These are phyloP conservation scores for Graphilbum fragrans DNA, from an alignment of 2,329 filamentous ascomycete genomes.

Conservation along the genomic window DNA sequence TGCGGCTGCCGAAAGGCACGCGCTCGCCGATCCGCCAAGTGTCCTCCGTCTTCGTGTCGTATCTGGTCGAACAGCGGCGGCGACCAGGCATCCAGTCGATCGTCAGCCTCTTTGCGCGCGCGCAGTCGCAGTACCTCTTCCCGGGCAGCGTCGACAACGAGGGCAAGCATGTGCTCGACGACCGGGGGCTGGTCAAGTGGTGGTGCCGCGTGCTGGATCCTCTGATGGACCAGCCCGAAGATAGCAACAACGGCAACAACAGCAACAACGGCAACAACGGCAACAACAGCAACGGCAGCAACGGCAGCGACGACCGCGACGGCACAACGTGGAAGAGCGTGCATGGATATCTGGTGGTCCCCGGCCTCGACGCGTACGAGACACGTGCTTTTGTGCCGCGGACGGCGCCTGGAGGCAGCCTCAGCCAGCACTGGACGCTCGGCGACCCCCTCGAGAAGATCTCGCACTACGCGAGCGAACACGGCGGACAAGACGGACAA, in stretches of 20 bases:
- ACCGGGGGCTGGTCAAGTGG: slow-evolving; percentile 84
- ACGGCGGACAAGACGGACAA: too few relatives aligned
- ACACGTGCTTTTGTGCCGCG: slow-evolving; percentile 67
- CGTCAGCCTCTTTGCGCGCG: slow-evolving; percentile 81
- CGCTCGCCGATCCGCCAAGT: slow-evolving; percentile 65
- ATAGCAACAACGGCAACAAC: slow-evolving; percentile 10
- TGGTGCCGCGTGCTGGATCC: slow-evolving; percentile 86
- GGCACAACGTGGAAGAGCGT: slow-evolving; percentile 27
- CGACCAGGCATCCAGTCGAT: slow-evolving; percentile 57
- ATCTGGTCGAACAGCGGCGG: slow-evolving; percentile 56
- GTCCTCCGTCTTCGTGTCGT: slow-evolving; percentile 62
- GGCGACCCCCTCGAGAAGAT: slow-evolving; percentile 57
- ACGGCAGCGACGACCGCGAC: background rate
- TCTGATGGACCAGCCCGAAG: slow-evolving; percentile 38
- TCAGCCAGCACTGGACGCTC: slow-evolving; percentile 52
- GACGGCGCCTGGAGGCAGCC: slow-evolving; percentile 14
- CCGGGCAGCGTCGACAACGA: slow-evolving; percentile 78
- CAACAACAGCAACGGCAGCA: too few relatives aligned
- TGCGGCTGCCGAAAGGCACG: slow-evolving; percentile 48
- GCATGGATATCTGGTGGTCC: slow-evolving; percentile 77
- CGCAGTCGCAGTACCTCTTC: slow-evolving; percentile 90
- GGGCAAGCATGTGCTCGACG: slow-evolving; percentile 83
- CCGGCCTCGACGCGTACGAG: slow-evolving; percentile 73
- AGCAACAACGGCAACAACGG: too few relatives aligned
- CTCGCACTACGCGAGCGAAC: slow-evolving; percentile 48